These are phyloP conservation scores for Wickerhamomyces queroliae DNA, from an alignment of 805 yeast species.

Conservation along the genomic window DNA sequence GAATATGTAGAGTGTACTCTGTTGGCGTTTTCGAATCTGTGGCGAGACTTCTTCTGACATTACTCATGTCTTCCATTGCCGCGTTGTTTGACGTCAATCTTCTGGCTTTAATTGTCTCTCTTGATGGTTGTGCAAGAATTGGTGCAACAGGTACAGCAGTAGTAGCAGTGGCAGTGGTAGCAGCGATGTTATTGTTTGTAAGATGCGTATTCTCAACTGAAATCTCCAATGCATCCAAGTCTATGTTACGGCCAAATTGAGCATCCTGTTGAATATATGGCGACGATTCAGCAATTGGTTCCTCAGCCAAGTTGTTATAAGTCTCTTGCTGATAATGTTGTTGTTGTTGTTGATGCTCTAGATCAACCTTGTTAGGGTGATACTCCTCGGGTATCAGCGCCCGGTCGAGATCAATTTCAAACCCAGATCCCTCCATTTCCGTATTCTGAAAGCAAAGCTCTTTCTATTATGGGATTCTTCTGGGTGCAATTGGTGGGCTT, in stretches of 20 bases:
- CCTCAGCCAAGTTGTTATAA: neutral
- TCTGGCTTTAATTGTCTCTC: neutral
- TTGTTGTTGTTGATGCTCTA: constrained; percentile 1
- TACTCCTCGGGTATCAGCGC: constrained; percentile 10
- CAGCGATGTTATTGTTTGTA: no score
- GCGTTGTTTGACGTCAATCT: constrained; percentile 14
- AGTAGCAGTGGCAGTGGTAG: constrained; percentile 1
- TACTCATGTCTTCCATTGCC: constrained; percentile 17
- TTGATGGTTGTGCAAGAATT: neutral
- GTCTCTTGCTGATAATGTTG: constrained; percentile 1
- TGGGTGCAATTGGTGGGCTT: no score
- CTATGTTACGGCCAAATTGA: neutral
- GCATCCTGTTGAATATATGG: neutral
- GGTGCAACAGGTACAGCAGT: neutral
- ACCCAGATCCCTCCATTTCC: neutral
- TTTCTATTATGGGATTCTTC: no score
- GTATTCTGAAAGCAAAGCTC: no score
- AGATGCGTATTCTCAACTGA: neutral
- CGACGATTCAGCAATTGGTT: neutral
- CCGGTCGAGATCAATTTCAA: constrained; percentile 17
- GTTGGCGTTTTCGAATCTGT: constrained; percentile 67
- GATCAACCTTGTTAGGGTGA: neutral
- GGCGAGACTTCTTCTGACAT: constrained; percentile 32
- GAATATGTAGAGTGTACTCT: constrained; percentile 88
- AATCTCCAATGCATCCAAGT: neutral